Percentiles rank a stretch among this genome's conserved stretches.
These are phyloP conservation scores for Lizonia empirigonia DNA, from an alignment of 2,329 filamentous ascomycete species.

Conservation along the genomic window DNA sequence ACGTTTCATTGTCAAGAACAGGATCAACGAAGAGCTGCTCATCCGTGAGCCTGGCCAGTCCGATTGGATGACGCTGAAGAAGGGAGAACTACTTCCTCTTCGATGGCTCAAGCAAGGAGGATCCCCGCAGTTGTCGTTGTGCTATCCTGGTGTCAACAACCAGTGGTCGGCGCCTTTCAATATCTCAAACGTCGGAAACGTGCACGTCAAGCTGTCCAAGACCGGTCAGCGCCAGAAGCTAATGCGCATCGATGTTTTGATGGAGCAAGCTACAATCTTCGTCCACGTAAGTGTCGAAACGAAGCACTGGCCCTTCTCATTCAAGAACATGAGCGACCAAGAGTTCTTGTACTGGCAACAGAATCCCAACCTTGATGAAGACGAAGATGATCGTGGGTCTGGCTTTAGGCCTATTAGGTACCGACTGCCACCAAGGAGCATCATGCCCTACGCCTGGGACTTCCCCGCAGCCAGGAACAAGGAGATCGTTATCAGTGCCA, in stretches of 20 bases:
- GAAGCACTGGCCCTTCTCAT: constrained; percentile 97
- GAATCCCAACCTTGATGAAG: constrained; percentile 89
- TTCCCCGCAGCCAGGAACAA: constrained; percentile 97
- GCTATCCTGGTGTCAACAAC: constrained; percentile 92
- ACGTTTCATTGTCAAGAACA: constrained; percentile 92
- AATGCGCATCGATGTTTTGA: constrained; percentile 83
- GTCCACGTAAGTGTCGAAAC: constrained; percentile 87
- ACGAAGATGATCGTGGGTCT: constrained; percentile 79
- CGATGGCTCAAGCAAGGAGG: constrained; percentile 85
- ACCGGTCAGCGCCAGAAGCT: constrained; percentile 87
- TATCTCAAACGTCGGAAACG: constrained; percentile 90
- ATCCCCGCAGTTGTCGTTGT: constrained; percentile 88
- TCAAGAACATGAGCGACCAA: constrained; percentile 96
- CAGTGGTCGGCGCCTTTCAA: constrained; percentile 98
- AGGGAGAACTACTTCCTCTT: constrained; percentile 81
- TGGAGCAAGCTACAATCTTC: constrained; percentile 94
- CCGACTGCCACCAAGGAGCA: constrained; percentile 87
- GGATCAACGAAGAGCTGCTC: constrained; percentile 83
- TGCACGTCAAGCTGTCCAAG: constrained; percentile 92
- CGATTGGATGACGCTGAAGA: constrained; percentile 76
- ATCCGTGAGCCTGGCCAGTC: constrained; percentile 92
- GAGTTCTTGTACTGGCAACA: constrained; percentile 98
- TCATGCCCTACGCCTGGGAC: constrained; percentile 99
- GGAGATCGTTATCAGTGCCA: constrained; percentile 81
- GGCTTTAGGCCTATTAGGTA: constrained; percentile 94